Evolutionary conservation across 1,284 basidiomycete genomes (phyloP).

Genomic region (Boletus albobrunnescens): DNA sequence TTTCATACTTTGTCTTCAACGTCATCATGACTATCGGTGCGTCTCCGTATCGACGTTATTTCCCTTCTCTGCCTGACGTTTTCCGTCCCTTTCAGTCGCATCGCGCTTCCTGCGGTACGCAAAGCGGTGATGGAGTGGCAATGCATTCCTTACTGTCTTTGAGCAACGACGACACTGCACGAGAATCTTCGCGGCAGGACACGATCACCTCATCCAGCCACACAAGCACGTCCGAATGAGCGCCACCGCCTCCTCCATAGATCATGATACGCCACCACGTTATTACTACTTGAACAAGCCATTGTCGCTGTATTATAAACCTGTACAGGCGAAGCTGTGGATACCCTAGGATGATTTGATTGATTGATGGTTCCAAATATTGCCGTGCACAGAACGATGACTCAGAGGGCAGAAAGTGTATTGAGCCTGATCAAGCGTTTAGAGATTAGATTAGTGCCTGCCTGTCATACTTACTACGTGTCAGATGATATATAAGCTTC

Average conservation of each 20-base stretch:
- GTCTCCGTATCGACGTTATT: constrained; percentile 16
- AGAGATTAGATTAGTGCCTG: no score
- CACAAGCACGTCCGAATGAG: neutral
- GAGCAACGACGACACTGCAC: neutral
- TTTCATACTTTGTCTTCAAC: constrained; percentile 72
- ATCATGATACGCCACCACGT: neutral
- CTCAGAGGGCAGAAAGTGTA: no score
- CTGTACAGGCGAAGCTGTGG: neutral
- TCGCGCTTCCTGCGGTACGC: constrained; percentile 74
- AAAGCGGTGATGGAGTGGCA: constrained; percentile 42
- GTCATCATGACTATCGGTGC: constrained; percentile 62
- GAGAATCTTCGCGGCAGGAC: neutral
- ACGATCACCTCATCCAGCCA: constrained; percentile 5
- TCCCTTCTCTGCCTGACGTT: constrained; percentile 2
- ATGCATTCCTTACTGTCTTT: neutral
- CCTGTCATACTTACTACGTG: no score
- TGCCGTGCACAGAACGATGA: neutral
- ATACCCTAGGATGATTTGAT: neutral
- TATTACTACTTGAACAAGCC: no score
- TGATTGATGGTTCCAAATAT: neutral
- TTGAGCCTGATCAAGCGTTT: no score
- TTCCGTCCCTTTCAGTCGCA: constrained; percentile 42
- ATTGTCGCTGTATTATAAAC: neutral
- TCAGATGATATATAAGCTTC: no score
- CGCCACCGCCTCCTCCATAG: neutral